These are phyloP conservation scores for Arachis stenosperma DNA, from an alignment of 306 rosid genomes.

Conservation along the genomic window DNA sequence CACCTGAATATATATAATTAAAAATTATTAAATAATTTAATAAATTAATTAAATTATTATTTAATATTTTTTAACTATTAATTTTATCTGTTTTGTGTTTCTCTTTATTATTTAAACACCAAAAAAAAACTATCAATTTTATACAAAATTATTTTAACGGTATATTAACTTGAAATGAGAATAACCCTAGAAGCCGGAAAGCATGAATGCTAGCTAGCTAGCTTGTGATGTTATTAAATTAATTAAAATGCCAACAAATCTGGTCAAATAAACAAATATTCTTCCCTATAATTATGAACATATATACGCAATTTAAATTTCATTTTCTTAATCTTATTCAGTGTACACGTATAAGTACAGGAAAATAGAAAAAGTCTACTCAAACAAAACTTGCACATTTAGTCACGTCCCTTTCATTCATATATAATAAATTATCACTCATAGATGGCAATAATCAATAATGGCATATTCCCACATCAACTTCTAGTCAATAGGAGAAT, in stretches of 20 bases:
- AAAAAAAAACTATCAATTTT: no score
- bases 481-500: constrained; percentile 1
- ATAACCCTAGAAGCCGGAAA: constrained; percentile 31
- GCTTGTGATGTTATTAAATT: constrained; percentile 20
- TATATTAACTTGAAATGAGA: constrained; percentile 18
- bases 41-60: no score
- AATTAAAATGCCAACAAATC: constrained; percentile 25
- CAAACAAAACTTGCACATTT: constrained; percentile 24
- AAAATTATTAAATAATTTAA: no score
- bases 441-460: neutral
- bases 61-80: no score
- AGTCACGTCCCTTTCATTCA: constrained; percentile 36
- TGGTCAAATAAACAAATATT: constrained; percentile 34
- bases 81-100: no score
- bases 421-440: no score
- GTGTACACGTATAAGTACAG: constrained; percentile 15
- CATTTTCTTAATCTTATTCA: constrained; percentile 17
- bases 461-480: constrained; percentile 24
- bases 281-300: constrained; percentile 6
- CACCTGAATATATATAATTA: no score
- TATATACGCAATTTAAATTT: constrained; percentile 17
- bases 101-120: no score
- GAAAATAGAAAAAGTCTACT: constrained; percentile 21
- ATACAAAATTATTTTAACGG: constrained; percentile 19
- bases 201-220: neutral